Conservation (phyloP, 179 eudicot genomes). For the Nepenthes alata region DNA sequence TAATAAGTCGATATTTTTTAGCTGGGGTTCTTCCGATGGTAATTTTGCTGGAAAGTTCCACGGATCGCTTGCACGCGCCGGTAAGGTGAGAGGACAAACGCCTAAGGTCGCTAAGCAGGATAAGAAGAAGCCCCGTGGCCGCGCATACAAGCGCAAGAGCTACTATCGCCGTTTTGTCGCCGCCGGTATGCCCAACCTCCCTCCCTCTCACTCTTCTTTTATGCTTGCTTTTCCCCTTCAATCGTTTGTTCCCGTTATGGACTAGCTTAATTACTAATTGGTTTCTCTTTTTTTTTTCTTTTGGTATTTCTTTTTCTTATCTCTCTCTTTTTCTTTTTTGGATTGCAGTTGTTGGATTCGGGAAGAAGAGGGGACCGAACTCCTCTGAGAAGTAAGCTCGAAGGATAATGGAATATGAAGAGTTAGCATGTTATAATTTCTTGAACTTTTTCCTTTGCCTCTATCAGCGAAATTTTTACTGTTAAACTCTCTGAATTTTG, state of each 20-base stretch:
- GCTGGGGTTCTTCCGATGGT: no score
- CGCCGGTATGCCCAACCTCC: slow-evolving; percentile 19
- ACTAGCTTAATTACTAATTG: background rate
- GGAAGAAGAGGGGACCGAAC: slow-evolving; percentile 58
- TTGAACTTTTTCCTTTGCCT: background rate
- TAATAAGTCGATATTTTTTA: no score
- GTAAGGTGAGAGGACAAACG: slow-evolving; percentile 80
- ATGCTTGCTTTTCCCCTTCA: background rate
- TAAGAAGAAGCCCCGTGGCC: slow-evolving; percentile 78
- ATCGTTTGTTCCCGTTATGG: background rate
- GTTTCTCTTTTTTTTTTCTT: background rate
- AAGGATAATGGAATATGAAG: background rate
- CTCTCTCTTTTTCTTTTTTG: background rate
- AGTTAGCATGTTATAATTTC: background rate
- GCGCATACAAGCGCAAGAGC: slow-evolving; percentile 45
- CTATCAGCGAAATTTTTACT: background rate
- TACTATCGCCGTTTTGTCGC: slow-evolving; percentile 52
- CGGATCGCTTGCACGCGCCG: slow-evolving; percentile 43
- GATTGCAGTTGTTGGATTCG: slow-evolving; percentile 46
- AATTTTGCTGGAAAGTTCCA: background rate
- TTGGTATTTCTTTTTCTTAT: background rate
- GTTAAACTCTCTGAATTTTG: no score
- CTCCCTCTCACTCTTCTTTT: no score
- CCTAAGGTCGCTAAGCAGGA: slow-evolving; percentile 73
- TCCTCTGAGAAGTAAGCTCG: slow-evolving; percentile 42